Percentiles rank a stretch among this genome's conserved stretches.
These are phyloP conservation scores for Claviceps maximensis DNA, from an alignment of 2,329 filamentous ascomycete genomes.

Conservation along the genomic window DNA sequence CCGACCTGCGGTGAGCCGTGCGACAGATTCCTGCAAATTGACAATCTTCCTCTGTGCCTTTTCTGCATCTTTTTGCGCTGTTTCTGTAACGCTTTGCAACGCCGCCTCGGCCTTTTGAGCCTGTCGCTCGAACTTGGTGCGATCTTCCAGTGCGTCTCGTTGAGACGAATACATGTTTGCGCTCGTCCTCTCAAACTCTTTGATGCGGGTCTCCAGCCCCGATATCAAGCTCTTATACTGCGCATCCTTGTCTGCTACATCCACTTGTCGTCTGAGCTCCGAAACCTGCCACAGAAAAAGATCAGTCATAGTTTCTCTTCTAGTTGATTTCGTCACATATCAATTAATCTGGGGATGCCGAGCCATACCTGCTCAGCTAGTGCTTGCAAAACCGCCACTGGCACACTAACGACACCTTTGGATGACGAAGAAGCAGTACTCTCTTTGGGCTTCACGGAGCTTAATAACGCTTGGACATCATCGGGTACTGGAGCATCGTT, in stretches of 20 bases:
- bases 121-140: slow-evolving; percentile 32
- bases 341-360: neutral
- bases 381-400: slow-evolving; percentile 23
- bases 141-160: slow-evolving; percentile 37
- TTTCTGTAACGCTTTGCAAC: slow-evolving; percentile 15
- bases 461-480: slow-evolving; percentile 18
- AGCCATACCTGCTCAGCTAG: slow-evolving; percentile 25
- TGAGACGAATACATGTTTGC: slow-evolving; percentile 32
- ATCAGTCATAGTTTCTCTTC: neutral
- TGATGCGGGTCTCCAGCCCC: slow-evolving; percentile 30
- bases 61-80: slow-evolving; percentile 21
- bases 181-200: slow-evolving; percentile 31
- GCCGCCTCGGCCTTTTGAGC: slow-evolving; percentile 25
- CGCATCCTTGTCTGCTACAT: slow-evolving; percentile 17
- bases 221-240: slow-evolving; percentile 29
- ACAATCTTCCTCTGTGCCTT: slow-evolving; percentile 23
- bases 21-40: slow-evolving; percentile 22
- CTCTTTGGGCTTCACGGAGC: slow-evolving; percentile 9
- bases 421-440: slow-evolving; percentile 2
- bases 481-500: slow-evolving; percentile 20
- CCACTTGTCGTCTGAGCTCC: slow-evolving; percentile 16
- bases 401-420: slow-evolving; percentile 15
- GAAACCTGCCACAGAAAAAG: slow-evolving; percentile 12
- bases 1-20: slow-evolving; percentile 15
- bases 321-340: neutral